Conservation (phyloP, 1,284 basidiomycete genomes). For the Trichosporon sp. region DNA sequence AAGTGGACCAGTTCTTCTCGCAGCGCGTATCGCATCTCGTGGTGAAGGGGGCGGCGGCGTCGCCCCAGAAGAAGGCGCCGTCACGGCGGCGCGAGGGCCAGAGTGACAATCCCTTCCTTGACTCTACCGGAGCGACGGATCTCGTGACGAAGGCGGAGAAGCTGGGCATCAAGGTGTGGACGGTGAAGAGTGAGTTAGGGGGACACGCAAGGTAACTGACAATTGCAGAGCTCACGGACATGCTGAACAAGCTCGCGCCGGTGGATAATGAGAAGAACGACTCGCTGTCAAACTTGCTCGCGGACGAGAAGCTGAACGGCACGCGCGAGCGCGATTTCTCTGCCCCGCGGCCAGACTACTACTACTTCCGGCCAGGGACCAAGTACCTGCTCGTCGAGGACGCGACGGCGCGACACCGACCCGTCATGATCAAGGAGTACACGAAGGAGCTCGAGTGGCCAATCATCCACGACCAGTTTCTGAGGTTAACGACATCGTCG, state of each 20-base stretch:
- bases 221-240: constrained; percentile 40
- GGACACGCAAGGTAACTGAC: constrained; percentile 11
- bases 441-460: constrained; percentile 61
- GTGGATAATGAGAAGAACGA: constrained; percentile 42
- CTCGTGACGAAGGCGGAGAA: constrained; percentile 74
- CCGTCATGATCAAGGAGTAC: constrained; percentile 63
- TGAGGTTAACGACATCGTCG: constrained; percentile 44
- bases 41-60: constrained; percentile 38
- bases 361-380: constrained; percentile 79
- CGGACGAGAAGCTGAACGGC: constrained; percentile 84
- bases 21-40: constrained; percentile 83
- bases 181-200: constrained; percentile 66
- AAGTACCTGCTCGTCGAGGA: constrained; percentile 91
- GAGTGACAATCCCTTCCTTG: constrained; percentile 48
- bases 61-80: constrained; percentile 57
- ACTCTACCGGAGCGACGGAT: constrained; percentile 59
- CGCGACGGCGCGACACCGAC: constrained; percentile 69
- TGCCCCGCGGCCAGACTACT: constrained; percentile 81
- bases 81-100: constrained; percentile 30
- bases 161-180: constrained; percentile 90
- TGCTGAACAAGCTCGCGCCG: constrained; percentile 59
- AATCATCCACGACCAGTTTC: constrained; percentile 57
- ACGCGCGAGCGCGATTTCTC: constrained; percentile 86
- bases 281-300: constrained; percentile 66
- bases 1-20: constrained; percentile 80